Percentiles rank a stretch among this genome's conserved stretches.
These are phyloP conservation scores for Fulvia fulva DNA, from an alignment of 2,329 filamentous ascomycete genomes.

Conservation along the genomic window DNA sequence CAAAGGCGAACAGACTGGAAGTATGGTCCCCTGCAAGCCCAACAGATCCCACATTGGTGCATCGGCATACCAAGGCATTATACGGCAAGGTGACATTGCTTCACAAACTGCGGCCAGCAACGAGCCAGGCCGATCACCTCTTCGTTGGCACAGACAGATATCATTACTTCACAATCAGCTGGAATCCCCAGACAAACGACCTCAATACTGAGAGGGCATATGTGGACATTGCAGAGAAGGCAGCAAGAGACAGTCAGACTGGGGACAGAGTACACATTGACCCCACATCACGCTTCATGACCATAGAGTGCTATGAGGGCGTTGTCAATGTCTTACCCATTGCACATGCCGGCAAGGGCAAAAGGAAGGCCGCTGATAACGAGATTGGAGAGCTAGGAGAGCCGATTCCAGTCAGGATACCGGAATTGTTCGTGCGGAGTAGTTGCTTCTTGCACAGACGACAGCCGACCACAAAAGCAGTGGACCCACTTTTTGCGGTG, in stretches of 20 bases:
- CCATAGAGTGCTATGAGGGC: constrained; percentile 65
- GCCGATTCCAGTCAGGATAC: constrained; percentile 58
- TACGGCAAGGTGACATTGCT: constrained; percentile 87
- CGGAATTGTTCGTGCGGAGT: constrained; percentile 64
- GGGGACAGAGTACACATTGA: constrained; percentile 81
- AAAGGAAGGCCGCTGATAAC: constrained; percentile 40
- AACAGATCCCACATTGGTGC: constrained; percentile 54
- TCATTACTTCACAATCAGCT: constrained; percentile 85
- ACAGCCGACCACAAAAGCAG: constrained; percentile 35
- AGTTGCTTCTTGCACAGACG: constrained; percentile 61
- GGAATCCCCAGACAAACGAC: constrained; percentile 66
- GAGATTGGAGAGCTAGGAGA: constrained; percentile 57
- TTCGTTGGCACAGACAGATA: constrained; percentile 89
- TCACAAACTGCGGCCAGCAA: constrained; percentile 70
- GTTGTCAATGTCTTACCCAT: constrained; percentile 63
- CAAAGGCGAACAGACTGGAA: constrained; percentile 81
- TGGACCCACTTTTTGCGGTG: constrained; percentile 59
- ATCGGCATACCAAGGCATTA: constrained; percentile 66
- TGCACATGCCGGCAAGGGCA: constrained; percentile 50
- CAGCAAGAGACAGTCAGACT: constrained; percentile 70
- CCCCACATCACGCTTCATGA: constrained; percentile 48
- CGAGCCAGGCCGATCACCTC: constrained; percentile 73
- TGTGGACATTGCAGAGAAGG: constrained; percentile 58
- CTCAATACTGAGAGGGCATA: constrained; percentile 56
- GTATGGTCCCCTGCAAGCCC: constrained; percentile 63